Evolutionary conservation across 2,329 filamentous ascomycete genomes (phyloP), one percentile per base, ranked within the genome.

Genomic region (Monilinia fructicola): DNA sequence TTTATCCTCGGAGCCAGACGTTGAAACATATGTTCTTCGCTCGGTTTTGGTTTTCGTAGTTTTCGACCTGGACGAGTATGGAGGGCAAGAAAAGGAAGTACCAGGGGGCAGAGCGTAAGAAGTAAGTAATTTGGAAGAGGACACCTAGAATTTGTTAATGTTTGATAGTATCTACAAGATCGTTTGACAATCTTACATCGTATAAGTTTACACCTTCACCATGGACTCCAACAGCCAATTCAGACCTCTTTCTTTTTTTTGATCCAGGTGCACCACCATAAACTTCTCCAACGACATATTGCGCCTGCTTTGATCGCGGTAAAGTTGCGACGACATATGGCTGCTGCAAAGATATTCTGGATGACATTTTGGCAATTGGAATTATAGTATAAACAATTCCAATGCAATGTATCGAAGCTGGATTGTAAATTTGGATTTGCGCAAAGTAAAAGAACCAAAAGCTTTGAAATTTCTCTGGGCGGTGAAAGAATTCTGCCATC

Each of bases 51-150:
- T 81, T 65, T 80, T 79, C 14, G 81, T 72, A 40, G 73, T 64
- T 69, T 72, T 76, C 55, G 79, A 79, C 71, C 85, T 81, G 53
- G 88, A 76, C 21, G 87, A 89, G 75, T 81, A 83, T 26, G 86
- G 83, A 11, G 86, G 77, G 76, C 87, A 89, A 64, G 85, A 85
- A 74, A 90, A 87, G 62, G 81, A 82, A 64, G 87, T 84, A 75
- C 88, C 85, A 1, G 87, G 87, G 35, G 87, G 85, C 68, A 90
- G 83, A 28, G 87, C 86, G 75, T 89, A 89, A 2, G 87, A 89
- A 9, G 87, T 89, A 72, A 89, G 82, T 69, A 89, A 79, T 68
- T 84, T 81, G 7, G 86, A 84, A 4, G 85, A 83, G 4, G 86
- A 81, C 55, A 89, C 81, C 87, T 90, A 69, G 67, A 26, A 38